A percentile compares a stretch with the other conserved stretches of the same genome.
Conservation (phyloP, 768 basidiomycete species). For the Vararia minispora region DNA sequence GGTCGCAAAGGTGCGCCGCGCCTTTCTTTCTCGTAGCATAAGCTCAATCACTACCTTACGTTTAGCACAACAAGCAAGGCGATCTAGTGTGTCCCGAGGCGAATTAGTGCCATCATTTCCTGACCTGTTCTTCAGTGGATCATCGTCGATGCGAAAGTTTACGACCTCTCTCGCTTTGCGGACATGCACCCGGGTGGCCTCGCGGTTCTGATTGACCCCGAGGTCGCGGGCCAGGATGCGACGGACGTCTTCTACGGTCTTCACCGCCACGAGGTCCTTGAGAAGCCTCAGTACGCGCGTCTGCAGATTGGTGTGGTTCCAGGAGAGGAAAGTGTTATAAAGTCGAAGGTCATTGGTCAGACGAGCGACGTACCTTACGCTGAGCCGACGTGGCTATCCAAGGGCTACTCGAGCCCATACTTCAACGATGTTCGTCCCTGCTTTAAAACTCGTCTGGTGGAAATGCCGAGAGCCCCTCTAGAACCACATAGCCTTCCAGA, state of each 20-base stretch:
- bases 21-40: background rate
- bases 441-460: conserved; percentile 45
- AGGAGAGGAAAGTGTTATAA: conserved; percentile 47
- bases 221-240: conserved; percentile 60
- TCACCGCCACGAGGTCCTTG: conserved; percentile 74
- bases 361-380: conserved; percentile 73
- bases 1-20: conserved; percentile 46
- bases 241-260: conserved; percentile 82
- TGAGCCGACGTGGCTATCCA: conserved; percentile 71
- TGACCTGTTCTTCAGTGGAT: conserved; percentile 47
- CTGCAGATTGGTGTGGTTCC: conserved; percentile 59
- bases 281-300: conserved; percentile 58
- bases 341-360: conserved; percentile 44
- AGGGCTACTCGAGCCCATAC: conserved; percentile 65
- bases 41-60: background rate
- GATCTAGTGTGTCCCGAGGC: conserved; percentile 46
- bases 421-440: conserved; percentile 42
- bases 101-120: background rate
- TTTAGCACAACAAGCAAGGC: conserved; percentile 81
- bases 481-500: conserved; percentile 55
- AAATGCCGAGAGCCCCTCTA: conserved; percentile 26
- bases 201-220: conserved; percentile 55
- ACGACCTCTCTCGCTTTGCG: conserved; percentile 71
- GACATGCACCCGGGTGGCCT: conserved; percentile 80
- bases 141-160: conserved; percentile 71